phyloP scores from a whole-genome alignment of 371 early-diverging fungal species.

The Quaeritorhiza haematococci region DNA sequence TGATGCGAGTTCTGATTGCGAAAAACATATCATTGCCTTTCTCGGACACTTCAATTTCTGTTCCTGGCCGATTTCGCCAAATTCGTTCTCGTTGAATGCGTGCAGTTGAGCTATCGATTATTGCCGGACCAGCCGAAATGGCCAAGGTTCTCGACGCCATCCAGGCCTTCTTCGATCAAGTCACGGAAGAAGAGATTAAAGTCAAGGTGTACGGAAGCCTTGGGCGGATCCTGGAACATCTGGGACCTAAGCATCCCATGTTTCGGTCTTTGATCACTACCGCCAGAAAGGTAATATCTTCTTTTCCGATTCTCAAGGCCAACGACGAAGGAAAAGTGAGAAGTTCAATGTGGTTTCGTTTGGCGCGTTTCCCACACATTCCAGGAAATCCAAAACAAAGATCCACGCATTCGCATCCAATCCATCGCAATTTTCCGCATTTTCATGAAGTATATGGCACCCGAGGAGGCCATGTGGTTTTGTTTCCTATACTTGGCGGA shows the following conservation, averaged over 20 bases:
- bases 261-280: slow-evolving; percentile 34
- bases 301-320: background rate
- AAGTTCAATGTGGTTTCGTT: background rate
- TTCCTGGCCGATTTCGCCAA: no score
- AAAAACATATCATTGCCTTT: no score
- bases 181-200: slow-evolving; percentile 22
- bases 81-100: no score
- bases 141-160: slow-evolving; percentile 34
- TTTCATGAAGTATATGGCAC: slow-evolving; percentile 28
- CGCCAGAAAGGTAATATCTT: slow-evolving; percentile 30
- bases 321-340: no score
- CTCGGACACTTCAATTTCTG: no score
- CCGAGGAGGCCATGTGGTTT: slow-evolving; percentile 40
- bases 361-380: background rate
- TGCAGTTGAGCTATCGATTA: slow-evolving; percentile 36
- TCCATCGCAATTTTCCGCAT: slow-evolving; percentile 32
- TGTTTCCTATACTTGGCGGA: slow-evolving; percentile 37
- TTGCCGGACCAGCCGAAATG: slow-evolving; percentile 36
- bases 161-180: slow-evolving; percentile 32
- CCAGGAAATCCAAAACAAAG: slow-evolving; percentile 27
- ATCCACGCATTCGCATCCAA: slow-evolving; percentile 24
- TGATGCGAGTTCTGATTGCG: no score
- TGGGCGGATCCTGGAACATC: slow-evolving; percentile 28
- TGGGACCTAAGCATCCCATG: slow-evolving; percentile 38
- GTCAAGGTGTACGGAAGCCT: slow-evolving; percentile 37